Evolutionary conservation across 1,284 basidiomycete genomes (phyloP), one percentile per base, ranked within the genome.

Genomic region (Rhizoctonia solani): DNA sequence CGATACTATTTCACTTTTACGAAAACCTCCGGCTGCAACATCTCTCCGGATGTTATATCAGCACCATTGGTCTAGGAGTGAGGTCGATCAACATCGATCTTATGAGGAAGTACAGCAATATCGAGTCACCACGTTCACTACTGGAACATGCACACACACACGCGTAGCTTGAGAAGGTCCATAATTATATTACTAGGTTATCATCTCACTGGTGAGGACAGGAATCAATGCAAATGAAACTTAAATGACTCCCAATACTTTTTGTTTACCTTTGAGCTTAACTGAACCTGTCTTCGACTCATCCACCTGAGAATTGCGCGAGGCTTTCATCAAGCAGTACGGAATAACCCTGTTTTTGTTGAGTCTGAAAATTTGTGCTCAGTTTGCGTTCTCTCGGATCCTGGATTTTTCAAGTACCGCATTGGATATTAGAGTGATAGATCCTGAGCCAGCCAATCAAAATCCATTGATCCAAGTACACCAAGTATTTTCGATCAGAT

Each of bases 51-150:
- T 19, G 39, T 46, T 65, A 65, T 44, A 65, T 54, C 50, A 54
- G 50, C 39, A 25, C 32, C 23, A 54, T 54, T 65, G 39, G 29
- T 41, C 50, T 65, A 27, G 19, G 27, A 41, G 50, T 21, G 49
- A 53, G 50, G 61, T 65, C 61, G 50, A 54, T 65, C 61, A 52
- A 53, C 59, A 54, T 54, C 61, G 61, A 65, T 65, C 61, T 32
- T 44, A 19, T 21, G 50, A 54, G 50, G 61, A 65, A 65, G 61
- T 50, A 44, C 29, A 44, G 41, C 61, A 54, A 54, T 30, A 65
- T 65, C 61, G 61, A 65, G 61, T 27, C 61, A 25, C 61, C 61
- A 65, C 61, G 61, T 65, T 65, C 61, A 65, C 50, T 41, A 34
- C 61, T 39, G 27, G 41, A 37, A 23, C 27, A 25, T 30, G 49